A percentile compares a stretch with the other conserved stretches of the same genome.
Conservation (phyloP, 768 basidiomycete genomes). For the Kwoniella bestiolae region DNA sequence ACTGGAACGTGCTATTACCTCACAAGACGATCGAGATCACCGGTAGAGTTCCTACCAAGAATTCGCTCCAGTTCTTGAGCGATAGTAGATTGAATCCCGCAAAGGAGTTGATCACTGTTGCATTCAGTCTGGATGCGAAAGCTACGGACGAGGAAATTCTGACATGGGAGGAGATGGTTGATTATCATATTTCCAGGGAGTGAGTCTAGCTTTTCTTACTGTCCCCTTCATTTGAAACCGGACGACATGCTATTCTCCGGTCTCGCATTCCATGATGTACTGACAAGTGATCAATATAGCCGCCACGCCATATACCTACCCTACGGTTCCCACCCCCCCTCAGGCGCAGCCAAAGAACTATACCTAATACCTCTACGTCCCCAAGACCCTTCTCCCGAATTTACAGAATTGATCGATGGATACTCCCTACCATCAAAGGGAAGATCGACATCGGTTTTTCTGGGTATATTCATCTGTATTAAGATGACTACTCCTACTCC, state of each 20-base stretch:
- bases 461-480: slow-evolving; percentile 44
- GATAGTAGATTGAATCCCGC: slow-evolving; percentile 36
- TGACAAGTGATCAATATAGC: slow-evolving; percentile 23
- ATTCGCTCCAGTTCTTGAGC: slow-evolving; percentile 39
- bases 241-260: too few species aligned
- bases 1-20: slow-evolving; percentile 44
- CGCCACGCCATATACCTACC: slow-evolving; percentile 50
- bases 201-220: slow-evolving; percentile 25
- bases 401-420: slow-evolving; percentile 52
- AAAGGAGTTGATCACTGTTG: slow-evolving; percentile 48
- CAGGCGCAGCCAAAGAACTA: slow-evolving; percentile 46
- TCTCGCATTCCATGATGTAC: too few species aligned
- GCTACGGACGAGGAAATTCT: slow-evolving; percentile 30
- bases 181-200: slow-evolving; percentile 46
- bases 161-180: slow-evolving; percentile 38
- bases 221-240: slow-evolving; percentile 4
- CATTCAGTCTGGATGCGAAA: slow-evolving; percentile 36
- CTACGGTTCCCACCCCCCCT: slow-evolving; percentile 39
- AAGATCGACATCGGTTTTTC: slow-evolving; percentile 34
- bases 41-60: slow-evolving; percentile 46
- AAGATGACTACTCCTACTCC: slow-evolving; percentile 9
- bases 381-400: slow-evolving; percentile 42
- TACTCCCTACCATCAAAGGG: slow-evolving; percentile 33
- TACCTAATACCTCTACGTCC: slow-evolving; percentile 54
- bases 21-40: slow-evolving; percentile 37